phyloP scores from a whole-genome alignment of 2,329 filamentous ascomycete species.

The Drechslerella coelobrocha region DNA sequence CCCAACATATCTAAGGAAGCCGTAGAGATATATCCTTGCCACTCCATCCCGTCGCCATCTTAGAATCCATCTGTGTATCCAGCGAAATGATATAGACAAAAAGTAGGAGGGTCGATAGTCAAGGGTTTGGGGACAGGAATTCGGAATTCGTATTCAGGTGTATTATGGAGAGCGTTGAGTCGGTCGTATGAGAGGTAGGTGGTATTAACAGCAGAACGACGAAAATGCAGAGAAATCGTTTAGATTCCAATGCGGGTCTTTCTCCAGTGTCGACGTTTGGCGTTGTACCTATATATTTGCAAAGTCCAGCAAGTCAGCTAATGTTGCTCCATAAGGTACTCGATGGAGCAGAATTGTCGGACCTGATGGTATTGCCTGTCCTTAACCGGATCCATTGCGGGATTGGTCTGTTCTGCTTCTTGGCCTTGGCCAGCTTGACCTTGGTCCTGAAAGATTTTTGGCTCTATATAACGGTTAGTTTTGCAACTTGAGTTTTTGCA shows the following conservation, averaged over 20 bases:
- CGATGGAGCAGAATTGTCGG: conserved; percentile 61
- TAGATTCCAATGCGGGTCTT: conserved; percentile 99
- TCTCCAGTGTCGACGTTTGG: conserved; percentile 99
- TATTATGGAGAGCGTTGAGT: too few relatives aligned
- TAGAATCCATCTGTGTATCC: conserved; percentile 2
- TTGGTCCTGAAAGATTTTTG: conserved; percentile 99
- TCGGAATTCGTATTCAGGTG: conserved; percentile 19
- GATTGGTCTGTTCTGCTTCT: conserved; percentile 99
- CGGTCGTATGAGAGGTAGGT: conserved; percentile 16
- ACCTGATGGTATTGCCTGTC: conserved; percentile 99
- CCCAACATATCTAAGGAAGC: conserved; percentile 4
- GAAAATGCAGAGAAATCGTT: conserved; percentile 60
- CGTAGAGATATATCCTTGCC: conserved; percentile 8
- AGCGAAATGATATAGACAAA: too few relatives aligned
- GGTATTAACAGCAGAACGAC: conserved; percentile 17
- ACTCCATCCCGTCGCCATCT: conserved; percentile 2
- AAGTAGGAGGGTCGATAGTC: too few relatives aligned
- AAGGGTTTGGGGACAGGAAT: not conserved
- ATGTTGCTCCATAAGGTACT: conserved; percentile 14
- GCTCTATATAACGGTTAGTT: conserved; percentile 68
- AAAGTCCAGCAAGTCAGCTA: conserved; percentile 50
- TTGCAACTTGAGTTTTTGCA: conserved; percentile 58
- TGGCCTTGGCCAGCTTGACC: conserved; percentile 99
- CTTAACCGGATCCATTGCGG: conserved; percentile 99
- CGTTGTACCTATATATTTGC: conserved; percentile 81